Base-by-base conservation (phyloP, 805 yeast species). In the Yarrowia sp. region DNA sequence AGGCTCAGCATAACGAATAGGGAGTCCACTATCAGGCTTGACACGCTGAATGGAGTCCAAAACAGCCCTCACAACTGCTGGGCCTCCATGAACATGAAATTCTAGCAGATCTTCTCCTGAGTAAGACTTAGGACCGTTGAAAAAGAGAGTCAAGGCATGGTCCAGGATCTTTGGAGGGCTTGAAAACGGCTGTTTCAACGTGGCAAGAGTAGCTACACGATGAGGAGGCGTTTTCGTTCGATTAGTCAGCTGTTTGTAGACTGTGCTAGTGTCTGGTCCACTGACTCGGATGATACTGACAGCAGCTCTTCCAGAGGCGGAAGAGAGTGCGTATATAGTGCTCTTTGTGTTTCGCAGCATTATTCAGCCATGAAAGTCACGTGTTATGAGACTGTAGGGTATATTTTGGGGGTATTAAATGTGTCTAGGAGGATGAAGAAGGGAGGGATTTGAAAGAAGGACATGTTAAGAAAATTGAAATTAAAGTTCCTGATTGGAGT, bases 41-140 rank as follows among this genome's bases (percentile, higher is more conserved):
- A 95, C 85, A n/a, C 40, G 61, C 51, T 58, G 63, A 12, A 58
- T 58, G 0, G 96, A 85, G 4, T 77, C 77, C 54, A 92, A 70
- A 0, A 92, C 89, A 0, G 91, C 82, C 54, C 80, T 79, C 2
- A 90, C 83, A 1, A 93, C 90, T 0, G 98, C 97, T 12, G 82
- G 85, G 4, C 98, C 98, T 3, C 99, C 99, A 74, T 95, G 99
- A 1, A 90, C 75, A 71, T 95, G 98, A n/a, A 95, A 73, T 71
- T 95, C 99, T 10, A 92, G 77, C 26, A 88, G 70, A 70, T 93
- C 97, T 73, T 95, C 98, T 1, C 99, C 99, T 0, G 98, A 95
- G 71, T 87, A 95, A 0, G 97, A 87, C 14, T 80, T 78, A 0
- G 98, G 98, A 1, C 82, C 82, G 17, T 83, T 74, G 75, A 93